Conservation (phyloP, 2,329 filamentous ascomycete species). For the Epichloe aotearoae region DNA sequence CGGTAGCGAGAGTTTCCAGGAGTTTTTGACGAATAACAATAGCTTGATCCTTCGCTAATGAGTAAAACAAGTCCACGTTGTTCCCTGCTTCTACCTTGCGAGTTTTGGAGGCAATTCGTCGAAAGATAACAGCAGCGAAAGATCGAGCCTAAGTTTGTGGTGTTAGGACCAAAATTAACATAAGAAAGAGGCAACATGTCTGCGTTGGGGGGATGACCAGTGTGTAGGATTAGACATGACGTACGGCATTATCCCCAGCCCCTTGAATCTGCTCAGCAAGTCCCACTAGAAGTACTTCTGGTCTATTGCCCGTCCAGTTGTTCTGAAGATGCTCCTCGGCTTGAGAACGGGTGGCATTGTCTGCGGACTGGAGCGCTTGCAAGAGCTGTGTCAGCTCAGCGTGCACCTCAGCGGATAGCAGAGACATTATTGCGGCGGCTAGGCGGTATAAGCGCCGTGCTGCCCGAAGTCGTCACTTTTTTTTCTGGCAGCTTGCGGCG, state of each 20-base stretch:
- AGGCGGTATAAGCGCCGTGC: constrained; percentile 11
- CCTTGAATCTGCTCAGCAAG: constrained; percentile 81
- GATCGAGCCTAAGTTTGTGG: constrained; percentile 55
- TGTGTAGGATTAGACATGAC: constrained; percentile 6
- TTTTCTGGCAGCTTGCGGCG: constrained; percentile 2
- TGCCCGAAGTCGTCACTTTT: constrained; percentile 7
- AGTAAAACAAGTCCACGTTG: constrained; percentile 74
- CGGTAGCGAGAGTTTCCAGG: constrained; percentile 60
- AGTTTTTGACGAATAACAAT: constrained; percentile 72
- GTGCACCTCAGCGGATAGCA: constrained; percentile 74
- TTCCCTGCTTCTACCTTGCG: constrained; percentile 62
- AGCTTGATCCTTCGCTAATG: constrained; percentile 59
- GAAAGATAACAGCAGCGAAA: constrained; percentile 87
- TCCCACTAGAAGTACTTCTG: constrained; percentile 85
- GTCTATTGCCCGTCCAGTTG: constrained; percentile 73
- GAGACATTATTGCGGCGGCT: constrained; percentile 45
- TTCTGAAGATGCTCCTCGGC: constrained; percentile 84
- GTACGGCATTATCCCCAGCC: constrained; percentile 59
- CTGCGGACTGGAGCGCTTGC: constrained; percentile 74
- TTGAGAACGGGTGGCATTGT: constrained; percentile 73
- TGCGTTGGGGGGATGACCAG: not conserved
- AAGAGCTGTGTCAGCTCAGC: constrained; percentile 75
- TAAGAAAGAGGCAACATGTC: not conserved
- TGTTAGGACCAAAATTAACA: constrained; percentile 1
- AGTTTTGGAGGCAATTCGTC: constrained; percentile 81